A percentile compares a stretch with the other conserved stretches of the same genome.
phyloP scores from a whole-genome alignment of 1,284 basidiomycete genomes.

The Pholiota adiposa region DNA sequence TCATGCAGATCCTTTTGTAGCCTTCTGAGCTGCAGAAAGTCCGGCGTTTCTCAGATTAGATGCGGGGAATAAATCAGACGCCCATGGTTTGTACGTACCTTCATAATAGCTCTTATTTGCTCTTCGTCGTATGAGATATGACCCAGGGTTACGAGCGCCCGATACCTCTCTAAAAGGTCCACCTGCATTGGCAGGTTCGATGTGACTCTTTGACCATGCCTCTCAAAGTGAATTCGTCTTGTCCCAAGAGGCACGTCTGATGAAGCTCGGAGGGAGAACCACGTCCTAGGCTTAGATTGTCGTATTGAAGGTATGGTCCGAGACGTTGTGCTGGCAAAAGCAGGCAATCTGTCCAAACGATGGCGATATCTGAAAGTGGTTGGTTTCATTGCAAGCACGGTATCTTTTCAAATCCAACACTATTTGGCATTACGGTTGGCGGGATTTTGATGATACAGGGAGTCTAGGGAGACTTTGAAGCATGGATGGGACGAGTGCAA shows the following conservation, averaged over 20 bases:
- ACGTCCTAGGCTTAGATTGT: too few species aligned
- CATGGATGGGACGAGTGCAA: background rate
- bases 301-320: too few species aligned
- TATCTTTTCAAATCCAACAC: background rate
- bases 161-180: slow-evolving; percentile 54
- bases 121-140: slow-evolving; percentile 64
- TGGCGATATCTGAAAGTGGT: too few species aligned
- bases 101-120: slow-evolving; percentile 67
- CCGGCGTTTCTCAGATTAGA: background rate
- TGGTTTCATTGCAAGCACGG: background rate
- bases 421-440: background rate
- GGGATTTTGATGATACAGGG: background rate
- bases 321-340: too few species aligned
- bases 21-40: slow-evolving; percentile 44
- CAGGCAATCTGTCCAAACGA: too few species aligned
- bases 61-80: background rate
- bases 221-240: background rate
- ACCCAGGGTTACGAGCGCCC: slow-evolving; percentile 50
- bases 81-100: slow-evolving; percentile 43
- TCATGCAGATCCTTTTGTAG: slow-evolving; percentile 50
- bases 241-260: background rate
- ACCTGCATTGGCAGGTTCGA: slow-evolving; percentile 22
- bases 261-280: background rate
- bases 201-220: background rate
- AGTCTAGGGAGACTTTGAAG: background rate